Evolutionary conservation across 495 filamentous ascomycete species (phyloP), one percentile per base, ranked within the genome.

Genomic region (Aspergillus egyptiacus): DNA sequence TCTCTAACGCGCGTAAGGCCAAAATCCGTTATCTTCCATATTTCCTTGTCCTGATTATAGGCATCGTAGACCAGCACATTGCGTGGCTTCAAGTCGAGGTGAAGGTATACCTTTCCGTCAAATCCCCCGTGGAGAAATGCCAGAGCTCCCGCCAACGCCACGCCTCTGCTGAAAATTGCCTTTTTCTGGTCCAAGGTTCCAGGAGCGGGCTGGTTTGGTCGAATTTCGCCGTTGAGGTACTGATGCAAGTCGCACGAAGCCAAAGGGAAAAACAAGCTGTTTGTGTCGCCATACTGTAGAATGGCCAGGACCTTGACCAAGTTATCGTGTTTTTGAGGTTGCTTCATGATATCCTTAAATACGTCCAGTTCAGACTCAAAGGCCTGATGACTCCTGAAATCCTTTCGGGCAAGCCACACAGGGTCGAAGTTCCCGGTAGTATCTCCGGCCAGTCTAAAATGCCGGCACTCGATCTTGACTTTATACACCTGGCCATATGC

Each of bases 71-170:
- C 56, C 0, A 74, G 64, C 19, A 74, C 55, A 38, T 73, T 74
- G n/a, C 68, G 63, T 2, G 70, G 70, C 40, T 72, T 73, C 30
- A 74, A 57, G 46, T 74, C 71, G 8, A 68, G 61, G 51, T 74
- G 71, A 14, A 55, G 54, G 25, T 55, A 62, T 11, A 55, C 51
- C 14, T 40, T 13, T 3, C 49, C 32, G 1, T 39, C 20, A 10
- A 58, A 57, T 14, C 58, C 55, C 27, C 43, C 41, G 30, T 66
- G 62, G 3, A 65, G 47, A 49, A 60, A 65, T 15, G 51, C 48
- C 9, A 65, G 27, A 1, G 57, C 62, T n/a, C 40, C 43, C 1
- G 60, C 54, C 2, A 66, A 24, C 1, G 46, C 36, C 10, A 50
- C 49, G 4, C 55, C 48, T 35, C 61, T 42, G 5, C 31, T 41